Conservation (phyloP, 257 asterid genomes). For the Solanum pimpinellifolium region DNA sequence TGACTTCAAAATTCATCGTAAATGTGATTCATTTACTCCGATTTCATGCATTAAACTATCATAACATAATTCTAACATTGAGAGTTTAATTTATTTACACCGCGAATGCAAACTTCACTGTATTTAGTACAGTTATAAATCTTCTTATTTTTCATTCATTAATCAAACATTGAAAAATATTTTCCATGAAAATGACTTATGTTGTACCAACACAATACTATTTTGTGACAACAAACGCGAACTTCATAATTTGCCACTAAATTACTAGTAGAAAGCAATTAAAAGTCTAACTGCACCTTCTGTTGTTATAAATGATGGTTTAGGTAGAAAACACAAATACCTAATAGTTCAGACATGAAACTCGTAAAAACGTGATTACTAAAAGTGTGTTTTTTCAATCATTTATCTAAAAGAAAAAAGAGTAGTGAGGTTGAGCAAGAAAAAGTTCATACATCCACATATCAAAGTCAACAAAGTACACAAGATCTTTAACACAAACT, state of each 20-base stretch:
- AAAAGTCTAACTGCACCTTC: too few species aligned
- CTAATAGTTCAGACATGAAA: neutral
- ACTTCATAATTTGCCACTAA: neutral
- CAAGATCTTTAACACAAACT: neutral
- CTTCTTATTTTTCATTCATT: neutral
- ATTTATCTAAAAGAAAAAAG: neutral
- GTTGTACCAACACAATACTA: neutral
- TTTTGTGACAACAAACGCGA: neutral
- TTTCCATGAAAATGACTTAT: neutral
- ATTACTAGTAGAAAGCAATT: neutral
- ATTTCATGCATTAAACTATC: neutral
- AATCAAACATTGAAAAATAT: neutral
- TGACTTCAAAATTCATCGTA: neutral
- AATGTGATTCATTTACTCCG: neutral
- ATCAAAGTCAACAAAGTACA: neutral
- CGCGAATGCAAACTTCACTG: neutral
- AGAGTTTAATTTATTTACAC: neutral
- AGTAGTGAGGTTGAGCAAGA: neutral
- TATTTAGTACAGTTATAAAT: neutral
- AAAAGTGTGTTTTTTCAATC: accelerated
- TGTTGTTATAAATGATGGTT: neutral
- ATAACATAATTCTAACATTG: neutral
- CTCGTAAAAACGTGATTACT: neutral
- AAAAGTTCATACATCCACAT: neutral
- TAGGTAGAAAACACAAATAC: neutral